A percentile compares a stretch with the other conserved stretches of the same genome.
These are phyloP conservation scores for Phytophthora kernoviae DNA, from an alignment of 352 stramenopile genomes.

Conservation along the genomic window DNA sequence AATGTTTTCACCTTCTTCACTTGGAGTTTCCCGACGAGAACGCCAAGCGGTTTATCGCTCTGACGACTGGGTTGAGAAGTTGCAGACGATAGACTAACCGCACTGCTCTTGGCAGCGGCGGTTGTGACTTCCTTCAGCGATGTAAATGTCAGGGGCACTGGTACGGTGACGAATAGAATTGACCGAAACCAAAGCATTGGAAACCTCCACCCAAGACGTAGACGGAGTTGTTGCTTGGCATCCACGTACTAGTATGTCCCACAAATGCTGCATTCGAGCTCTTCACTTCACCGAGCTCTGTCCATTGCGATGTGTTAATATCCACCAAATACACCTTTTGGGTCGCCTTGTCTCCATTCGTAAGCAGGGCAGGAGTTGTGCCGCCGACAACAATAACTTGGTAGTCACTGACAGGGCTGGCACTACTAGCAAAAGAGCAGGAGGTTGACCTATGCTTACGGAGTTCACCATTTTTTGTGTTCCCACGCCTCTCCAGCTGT, in stretches of 20 bases:
- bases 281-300: slow-evolving; percentile 54
- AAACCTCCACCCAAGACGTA: slow-evolving; percentile 77
- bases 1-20: slow-evolving; percentile 86
- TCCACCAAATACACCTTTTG: slow-evolving; percentile 66
- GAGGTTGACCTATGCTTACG: slow-evolving; percentile 32
- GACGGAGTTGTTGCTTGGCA: slow-evolving; percentile 40
- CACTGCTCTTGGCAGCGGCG: slow-evolving; percentile 9
- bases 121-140: slow-evolving; percentile 1
- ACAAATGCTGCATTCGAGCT: slow-evolving; percentile 56
- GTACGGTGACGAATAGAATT: slow-evolving; percentile 75
- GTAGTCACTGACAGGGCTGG: slow-evolving; percentile 52
- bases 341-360: slow-evolving; percentile 43
- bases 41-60: slow-evolving; percentile 36
- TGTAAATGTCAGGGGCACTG: slow-evolving; percentile 50
- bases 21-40: slow-evolving; percentile 61
- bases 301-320: slow-evolving; percentile 51
- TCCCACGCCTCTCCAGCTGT: slow-evolving; percentile 47
- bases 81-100: slow-evolving; percentile 4
- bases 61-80: slow-evolving; percentile 1
- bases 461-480: slow-evolving; percentile 38
- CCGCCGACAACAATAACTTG: slow-evolving; percentile 71
- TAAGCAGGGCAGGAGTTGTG: slow-evolving; percentile 43
- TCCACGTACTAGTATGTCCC: slow-evolving; percentile 60
- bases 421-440: slow-evolving; percentile 43
- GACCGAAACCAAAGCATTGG: slow-evolving; percentile 86